Conservation (phyloP, 2,329 filamentous ascomycete species). For the Phialemonium atrogriseum region DNA sequence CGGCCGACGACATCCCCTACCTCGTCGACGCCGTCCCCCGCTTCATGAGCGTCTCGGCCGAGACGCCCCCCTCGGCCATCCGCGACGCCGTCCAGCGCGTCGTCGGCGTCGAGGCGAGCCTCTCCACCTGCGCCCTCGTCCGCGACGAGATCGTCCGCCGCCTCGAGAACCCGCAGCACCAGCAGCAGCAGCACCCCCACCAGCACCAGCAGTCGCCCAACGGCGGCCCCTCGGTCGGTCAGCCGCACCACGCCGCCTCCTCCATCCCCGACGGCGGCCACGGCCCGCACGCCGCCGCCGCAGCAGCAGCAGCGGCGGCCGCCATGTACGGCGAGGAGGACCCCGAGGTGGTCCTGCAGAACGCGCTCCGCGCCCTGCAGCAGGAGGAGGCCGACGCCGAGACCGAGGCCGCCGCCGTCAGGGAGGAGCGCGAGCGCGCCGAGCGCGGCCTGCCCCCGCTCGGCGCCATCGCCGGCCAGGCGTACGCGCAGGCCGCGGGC, state of each 20-base stretch:
- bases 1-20: constrained; percentile 49
- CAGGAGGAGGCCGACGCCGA: constrained; percentile 52
- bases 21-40: constrained; percentile 52
- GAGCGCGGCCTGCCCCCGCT: constrained; percentile 29
- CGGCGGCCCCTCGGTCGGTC: constrained; percentile 3
- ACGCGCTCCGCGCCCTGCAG: constrained; percentile 49
- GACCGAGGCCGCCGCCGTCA: constrained; percentile 44
- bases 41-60: constrained; percentile 48
- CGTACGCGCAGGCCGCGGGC: constrained; percentile 16
- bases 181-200: constrained; percentile 9
- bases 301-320: too few relatives aligned
- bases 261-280: constrained; percentile 9
- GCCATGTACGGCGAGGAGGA: constrained; percentile 37
- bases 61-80: constrained; percentile 52
- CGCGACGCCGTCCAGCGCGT: constrained; percentile 47
- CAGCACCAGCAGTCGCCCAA: constrained; percentile 7
- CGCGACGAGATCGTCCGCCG: constrained; percentile 48
- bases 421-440: constrained; percentile 42
- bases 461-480: constrained; percentile 13
- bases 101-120: constrained; percentile 45
- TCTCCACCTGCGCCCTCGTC: constrained; percentile 47
- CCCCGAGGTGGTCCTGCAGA: constrained; percentile 49
- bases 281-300: too few relatives aligned
- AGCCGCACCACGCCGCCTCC: constrained; percentile 6
- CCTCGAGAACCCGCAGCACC: constrained; percentile 20